Evolutionary conservation across 2,329 filamentous ascomycete species (phyloP), one percentile per base, ranked within the genome.

Genomic region (Pseudogymnoascus pannorum): DNA sequence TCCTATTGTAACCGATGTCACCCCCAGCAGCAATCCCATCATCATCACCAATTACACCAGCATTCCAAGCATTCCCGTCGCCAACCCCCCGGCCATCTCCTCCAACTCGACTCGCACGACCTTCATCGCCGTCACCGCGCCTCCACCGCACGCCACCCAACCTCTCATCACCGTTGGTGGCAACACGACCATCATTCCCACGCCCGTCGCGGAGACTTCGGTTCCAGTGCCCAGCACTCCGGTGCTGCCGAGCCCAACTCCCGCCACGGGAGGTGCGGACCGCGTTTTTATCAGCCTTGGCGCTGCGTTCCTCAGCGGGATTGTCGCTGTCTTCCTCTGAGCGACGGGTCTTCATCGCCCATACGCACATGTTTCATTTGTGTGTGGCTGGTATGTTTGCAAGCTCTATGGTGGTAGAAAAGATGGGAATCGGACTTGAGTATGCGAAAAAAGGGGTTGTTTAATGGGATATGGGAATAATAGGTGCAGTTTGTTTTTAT

Each of bases 91-190:
- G 2, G n/a, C 22, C 18, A 1, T 48, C 42, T 54, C 44, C 44
- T 29, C 4, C 44, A 54, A 31, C 44, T 18, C 44, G 7, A 54
- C 44, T 8, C 7, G 44, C 2, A 54, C 44, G 8, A 66, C 64
- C 51, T 64, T 66, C 64, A 62, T 61, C 44, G 65, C 64, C 18
- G 63, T 64, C 38, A 63, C 65, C 18, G 63, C 66, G 20, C 59
- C 24, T 6, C 24, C 44, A 31, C 44, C 44, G 31, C 44, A 18
- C 44, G n/a, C 44, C 24, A 54, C 44, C 44, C 44, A 54, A 9
- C 44, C 44, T 1, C 24, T 31, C 24, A 54, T 54, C 44, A 54
- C 44, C 24, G n/a, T 54, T 20, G 44, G 44, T 16, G 24, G 42
- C 22, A n/a, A 6, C 42, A 48, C 22, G 42, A 14, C 44, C n/a